These are phyloP conservation scores for Westerdykella aurantiaca DNA, from an alignment of 2,329 filamentous ascomycete genomes.

Conservation along the genomic window DNA sequence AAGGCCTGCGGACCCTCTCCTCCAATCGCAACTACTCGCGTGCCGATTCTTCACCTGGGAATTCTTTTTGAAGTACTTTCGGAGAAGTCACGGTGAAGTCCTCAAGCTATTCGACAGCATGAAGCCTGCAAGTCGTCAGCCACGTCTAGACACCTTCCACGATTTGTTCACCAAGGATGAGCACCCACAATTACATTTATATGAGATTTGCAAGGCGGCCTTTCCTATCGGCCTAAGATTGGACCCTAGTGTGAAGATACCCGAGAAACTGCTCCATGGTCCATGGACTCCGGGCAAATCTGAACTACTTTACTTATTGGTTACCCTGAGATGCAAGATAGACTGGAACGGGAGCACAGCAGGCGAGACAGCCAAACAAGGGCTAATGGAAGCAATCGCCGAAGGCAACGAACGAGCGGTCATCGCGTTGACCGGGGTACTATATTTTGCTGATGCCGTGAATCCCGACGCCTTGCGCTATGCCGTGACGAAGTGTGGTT, in stretches of 20 bases:
- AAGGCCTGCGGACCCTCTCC: conserved; percentile 12
- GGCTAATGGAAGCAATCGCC: conserved; percentile 24
- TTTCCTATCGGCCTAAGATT: no score
- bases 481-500: conserved; percentile 27
- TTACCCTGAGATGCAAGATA: conserved; percentile 29
- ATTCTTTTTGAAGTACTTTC: conserved; percentile 32
- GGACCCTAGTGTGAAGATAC: conserved; percentile 19
- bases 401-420: conserved; percentile 27
- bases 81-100: conserved; percentile 24
- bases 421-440: conserved; percentile 28
- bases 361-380: conserved; percentile 29
- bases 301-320: conserved; percentile 29
- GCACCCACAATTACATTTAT: no score
- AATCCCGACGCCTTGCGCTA: conserved; percentile 24
- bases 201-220: no score
- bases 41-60: conserved; percentile 34
- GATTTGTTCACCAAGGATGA: conserved; percentile 22
- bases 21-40: conserved; percentile 27
- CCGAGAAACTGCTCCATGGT: conserved; percentile 34
- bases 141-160: conserved; percentile 13
- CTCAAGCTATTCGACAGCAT: conserved; percentile 9
- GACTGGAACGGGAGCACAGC: conserved; percentile 32
- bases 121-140: no score
- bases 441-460: conserved; percentile 26
- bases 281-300: conserved; percentile 29